Evolutionary conservation across 306 rosid genomes (phyloP).

Genomic region (Inga leiocalycina): DNA sequence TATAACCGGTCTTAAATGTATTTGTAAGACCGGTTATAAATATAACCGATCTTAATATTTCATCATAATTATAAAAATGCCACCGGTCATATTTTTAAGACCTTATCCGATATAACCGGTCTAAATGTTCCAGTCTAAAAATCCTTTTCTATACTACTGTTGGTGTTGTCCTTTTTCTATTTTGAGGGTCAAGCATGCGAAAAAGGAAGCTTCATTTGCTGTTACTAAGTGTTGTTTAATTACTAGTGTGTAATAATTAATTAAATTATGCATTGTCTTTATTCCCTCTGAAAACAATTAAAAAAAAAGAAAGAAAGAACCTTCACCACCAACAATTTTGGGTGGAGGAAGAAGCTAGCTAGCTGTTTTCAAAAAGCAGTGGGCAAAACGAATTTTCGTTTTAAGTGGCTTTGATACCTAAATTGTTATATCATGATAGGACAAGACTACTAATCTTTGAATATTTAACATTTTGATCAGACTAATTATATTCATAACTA

Average conservation of each 20-base stretch:
- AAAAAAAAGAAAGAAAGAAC: constrained; percentile 2
- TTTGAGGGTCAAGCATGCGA: not conserved
- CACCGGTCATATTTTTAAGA: too few species aligned
- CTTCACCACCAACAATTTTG: constrained; percentile 31
- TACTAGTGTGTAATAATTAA: constrained; percentile 13
- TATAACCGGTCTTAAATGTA: too few species aligned
- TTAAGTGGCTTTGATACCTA: constrained; percentile 33
- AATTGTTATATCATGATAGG: constrained; percentile 10
- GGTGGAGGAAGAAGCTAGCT: constrained; percentile 40
- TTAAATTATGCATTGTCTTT: constrained; percentile 8
- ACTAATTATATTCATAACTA: not conserved
- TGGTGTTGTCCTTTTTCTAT: not conserved
- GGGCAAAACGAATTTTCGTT: constrained; percentile 53
- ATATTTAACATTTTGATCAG: not conserved
- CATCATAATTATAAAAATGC: too few species aligned
- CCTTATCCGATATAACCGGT: too few species aligned
- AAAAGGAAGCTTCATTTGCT: constrained; percentile 20
- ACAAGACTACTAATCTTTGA: not conserved
- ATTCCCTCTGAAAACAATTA: constrained; percentile 12
- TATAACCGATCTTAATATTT: too few species aligned
- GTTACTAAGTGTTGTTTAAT: constrained; percentile 8
- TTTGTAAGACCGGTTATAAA: too few species aligned
- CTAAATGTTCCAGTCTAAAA: too few species aligned
- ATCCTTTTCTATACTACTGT: too few species aligned
- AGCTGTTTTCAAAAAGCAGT: constrained; percentile 41